These are phyloP conservation scores for Kazachstania bromeliacearum DNA, from an alignment of 805 yeast genomes.

Conservation along the genomic window DNA sequence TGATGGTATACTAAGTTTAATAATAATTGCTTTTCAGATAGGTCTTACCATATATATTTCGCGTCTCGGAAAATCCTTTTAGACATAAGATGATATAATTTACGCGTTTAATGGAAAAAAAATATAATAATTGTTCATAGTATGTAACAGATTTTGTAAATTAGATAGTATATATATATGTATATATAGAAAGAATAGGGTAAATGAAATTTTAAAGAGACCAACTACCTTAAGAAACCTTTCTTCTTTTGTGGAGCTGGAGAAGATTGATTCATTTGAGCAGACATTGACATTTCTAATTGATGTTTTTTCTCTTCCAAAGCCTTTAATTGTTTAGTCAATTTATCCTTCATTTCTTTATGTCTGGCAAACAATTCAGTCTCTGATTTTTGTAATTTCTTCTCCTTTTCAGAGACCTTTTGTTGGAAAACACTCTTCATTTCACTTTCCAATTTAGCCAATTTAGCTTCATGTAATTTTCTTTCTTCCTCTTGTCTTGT, in stretches of 20 bases:
- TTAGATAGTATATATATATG: neutral
- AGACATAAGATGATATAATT: too few species aligned
- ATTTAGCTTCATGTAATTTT: constrained; percentile 83
- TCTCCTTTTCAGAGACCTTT: constrained; percentile 93
- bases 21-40: too few species aligned
- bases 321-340: constrained; percentile 76
- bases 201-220: too few species aligned
- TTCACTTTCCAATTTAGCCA: constrained; percentile 89
- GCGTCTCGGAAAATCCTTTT: too few species aligned
- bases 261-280: constrained; percentile 32
- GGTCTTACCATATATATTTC: too few species aligned
- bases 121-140: neutral
- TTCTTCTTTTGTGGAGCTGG: constrained; percentile 60
- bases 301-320: constrained; percentile 85
- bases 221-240: constrained; percentile 49
- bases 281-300: constrained; percentile 42
- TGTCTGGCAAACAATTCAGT: constrained; percentile 92
- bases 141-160: too few species aligned
- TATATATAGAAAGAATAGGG: too few species aligned
- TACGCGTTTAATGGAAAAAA: neutral
- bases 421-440: constrained; percentile 95
- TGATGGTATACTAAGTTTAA: too few species aligned
- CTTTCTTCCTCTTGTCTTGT: constrained; percentile 90
- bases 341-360: constrained; percentile 93
- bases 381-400: constrained; percentile 92